Percentiles rank a stretch among this genome's conserved stretches.
Conservation (phyloP, 192 early-diverging fungal genomes). For the Geranomyces michiganensis region DNA sequence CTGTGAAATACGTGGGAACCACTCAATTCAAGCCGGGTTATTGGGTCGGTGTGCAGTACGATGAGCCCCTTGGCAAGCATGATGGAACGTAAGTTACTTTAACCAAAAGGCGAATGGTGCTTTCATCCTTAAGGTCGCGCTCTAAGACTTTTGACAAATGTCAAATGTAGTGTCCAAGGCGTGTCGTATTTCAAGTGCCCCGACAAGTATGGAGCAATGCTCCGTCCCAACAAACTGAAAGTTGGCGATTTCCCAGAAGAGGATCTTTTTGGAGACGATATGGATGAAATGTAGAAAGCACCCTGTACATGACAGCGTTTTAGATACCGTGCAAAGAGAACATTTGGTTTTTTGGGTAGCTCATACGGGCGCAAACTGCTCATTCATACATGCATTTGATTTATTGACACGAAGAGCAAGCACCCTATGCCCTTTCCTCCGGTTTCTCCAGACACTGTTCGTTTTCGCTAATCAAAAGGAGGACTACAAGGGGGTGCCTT, state of each 20-base stretch:
- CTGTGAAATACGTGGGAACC: slow-evolving; percentile 62
- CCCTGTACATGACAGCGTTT: too few species aligned
- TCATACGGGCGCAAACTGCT: too few species aligned
- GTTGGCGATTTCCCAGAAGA: slow-evolving; percentile 95
- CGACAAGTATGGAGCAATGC: slow-evolving; percentile 81
- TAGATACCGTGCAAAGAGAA: too few species aligned
- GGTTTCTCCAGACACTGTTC: too few species aligned
- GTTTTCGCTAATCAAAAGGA: too few species aligned
- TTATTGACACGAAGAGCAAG: too few species aligned
- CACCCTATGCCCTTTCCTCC: too few species aligned
- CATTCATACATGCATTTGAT: too few species aligned
- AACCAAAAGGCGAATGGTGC: neutral
- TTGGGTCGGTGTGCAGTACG: slow-evolving; percentile 95
- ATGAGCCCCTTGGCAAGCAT: slow-evolving; percentile 96
- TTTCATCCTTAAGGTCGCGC: neutral
- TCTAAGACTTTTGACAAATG: neutral
- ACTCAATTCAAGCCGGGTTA: slow-evolving; percentile 80
- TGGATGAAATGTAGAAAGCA: slow-evolving; percentile 66
- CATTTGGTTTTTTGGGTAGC: too few species aligned
- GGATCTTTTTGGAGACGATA: slow-evolving; percentile 69
- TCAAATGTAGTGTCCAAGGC: slow-evolving; percentile 64
- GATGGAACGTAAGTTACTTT: slow-evolving; percentile 68
- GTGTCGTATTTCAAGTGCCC: slow-evolving; percentile 76
- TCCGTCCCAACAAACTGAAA: slow-evolving; percentile 85
- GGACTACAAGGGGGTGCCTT: too few species aligned